phyloP scores from a whole-genome alignment of 495 filamentous ascomycete genomes.

The Penicillium pancosmium region DNA sequence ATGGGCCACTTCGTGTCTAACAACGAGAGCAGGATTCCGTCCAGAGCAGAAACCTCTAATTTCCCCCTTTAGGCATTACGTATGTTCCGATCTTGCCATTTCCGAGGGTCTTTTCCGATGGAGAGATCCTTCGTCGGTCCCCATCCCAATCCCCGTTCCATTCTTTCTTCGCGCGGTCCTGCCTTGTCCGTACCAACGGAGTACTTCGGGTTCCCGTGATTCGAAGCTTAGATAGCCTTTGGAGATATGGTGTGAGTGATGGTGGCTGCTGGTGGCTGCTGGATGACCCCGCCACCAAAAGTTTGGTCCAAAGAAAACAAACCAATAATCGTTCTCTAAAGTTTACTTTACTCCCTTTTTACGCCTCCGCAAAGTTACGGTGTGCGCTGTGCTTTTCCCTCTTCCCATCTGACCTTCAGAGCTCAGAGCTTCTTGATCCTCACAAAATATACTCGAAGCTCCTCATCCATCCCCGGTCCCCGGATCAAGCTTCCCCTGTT shows the following conservation, averaged over 20 bases:
- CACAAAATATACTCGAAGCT: background rate
- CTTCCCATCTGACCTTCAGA: background rate
- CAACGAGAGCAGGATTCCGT: background rate
- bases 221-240: background rate
- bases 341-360: background rate
- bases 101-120: background rate
- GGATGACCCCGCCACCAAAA: conserved; percentile 25
- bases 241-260: conserved; percentile 5
- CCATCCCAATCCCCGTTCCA: background rate
- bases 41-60: background rate
- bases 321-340: background rate
- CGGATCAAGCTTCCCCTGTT: conserved; percentile 24
- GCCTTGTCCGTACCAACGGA: background rate
- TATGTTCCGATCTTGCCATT: background rate
- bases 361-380: conserved; percentile 21
- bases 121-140: background rate
- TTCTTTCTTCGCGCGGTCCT: background rate
- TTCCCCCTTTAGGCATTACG: background rate
- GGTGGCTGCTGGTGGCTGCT: conserved; percentile 18
- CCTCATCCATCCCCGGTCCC: conserved; percentile 1
- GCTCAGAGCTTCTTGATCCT: background rate
- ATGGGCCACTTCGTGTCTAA: conserved; percentile 5
- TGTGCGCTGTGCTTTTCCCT: conserved; percentile 22
- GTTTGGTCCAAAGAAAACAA: background rate
- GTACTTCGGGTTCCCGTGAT: background rate